Evolutionary conservation across 1,139 yeast genomes (phyloP), one percentile per base, ranked within the genome.

Genomic region (Protomyces pachydermus): DNA sequence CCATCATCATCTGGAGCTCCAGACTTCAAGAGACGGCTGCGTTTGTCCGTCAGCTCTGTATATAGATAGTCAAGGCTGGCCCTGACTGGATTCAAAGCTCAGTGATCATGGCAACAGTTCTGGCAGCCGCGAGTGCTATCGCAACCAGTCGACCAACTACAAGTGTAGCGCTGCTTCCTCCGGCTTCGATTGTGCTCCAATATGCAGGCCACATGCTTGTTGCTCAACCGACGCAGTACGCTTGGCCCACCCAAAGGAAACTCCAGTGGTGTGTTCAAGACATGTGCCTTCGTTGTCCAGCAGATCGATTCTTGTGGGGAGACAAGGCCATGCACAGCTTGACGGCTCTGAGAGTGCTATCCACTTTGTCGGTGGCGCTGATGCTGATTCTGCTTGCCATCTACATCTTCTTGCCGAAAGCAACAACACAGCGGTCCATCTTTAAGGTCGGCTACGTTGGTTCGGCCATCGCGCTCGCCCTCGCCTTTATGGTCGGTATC

Each of bases 381-480:
- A 52, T 34, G 25, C 35, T 51, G n/a, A 25, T 58, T n/a, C 20
- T 58, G 12, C 45, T 58, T 16, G 32, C 34, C 20, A 8, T 14
- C 23, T 52, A 52, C n/a, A 51, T 45, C 18, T 3, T 39, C 18
- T 18, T 52, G 28, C 56, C 56, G 25, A 42, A 38, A 16, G 34
- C 32, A 14, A 52, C 42, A 14, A 52, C 62, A 12, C 25, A 16
- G 8, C 35, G 52, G 42, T 51, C 42, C 20, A n/a, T 51, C 9
- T 58, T 51, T 25, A 23, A 50, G 39, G 20, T 32, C 9, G 62
- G 62, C 8, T 37, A 38, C 12, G 56, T 55, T 3, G 35, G 37
- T 10, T 37, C 56, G 28, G 45, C 53, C 56, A 48, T 58, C 32
- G 18, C 39, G 56, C 39, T 39, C n/a, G 39, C 56, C 5, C 42